A percentile compares a stretch with the other conserved stretches of the same genome.
These are phyloP conservation scores for Edaphochlamys debaryana DNA, from an alignment of 139 green algal species.

Conservation along the genomic window DNA sequence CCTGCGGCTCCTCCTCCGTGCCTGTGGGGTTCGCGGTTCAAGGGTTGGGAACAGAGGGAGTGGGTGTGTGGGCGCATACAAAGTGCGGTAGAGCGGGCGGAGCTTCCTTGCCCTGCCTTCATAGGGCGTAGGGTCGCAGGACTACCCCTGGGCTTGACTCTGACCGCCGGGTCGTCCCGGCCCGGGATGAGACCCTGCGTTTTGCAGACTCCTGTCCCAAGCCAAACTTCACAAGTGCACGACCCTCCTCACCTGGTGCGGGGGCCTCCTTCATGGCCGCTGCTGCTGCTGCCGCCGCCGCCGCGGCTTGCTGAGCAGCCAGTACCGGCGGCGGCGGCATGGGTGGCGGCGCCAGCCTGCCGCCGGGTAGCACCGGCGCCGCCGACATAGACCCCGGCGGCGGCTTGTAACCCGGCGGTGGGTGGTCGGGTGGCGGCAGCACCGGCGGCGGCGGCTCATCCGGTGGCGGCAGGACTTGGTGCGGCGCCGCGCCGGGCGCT, in stretches of 20 bases:
- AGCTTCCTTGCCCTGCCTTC: too few species aligned
- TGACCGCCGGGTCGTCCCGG: too few species aligned
- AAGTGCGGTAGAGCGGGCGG: too few species aligned
- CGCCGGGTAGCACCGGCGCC: background rate
- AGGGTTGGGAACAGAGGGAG: too few species aligned
- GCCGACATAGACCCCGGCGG: conserved; percentile 43
- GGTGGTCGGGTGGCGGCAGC: conserved; percentile 46
- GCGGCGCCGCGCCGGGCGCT: conserved; percentile 1
- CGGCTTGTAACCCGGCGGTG: conserved; percentile 40
- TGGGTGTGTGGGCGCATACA: too few species aligned
- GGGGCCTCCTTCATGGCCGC: conserved; percentile 15
- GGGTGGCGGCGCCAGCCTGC: conserved; percentile 19
- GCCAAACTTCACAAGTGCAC: too few species aligned
- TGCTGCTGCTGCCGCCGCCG: background rate
- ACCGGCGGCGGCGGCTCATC: conserved; percentile 50
- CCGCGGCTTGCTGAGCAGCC: conserved; percentile 10
- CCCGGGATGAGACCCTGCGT: too few species aligned
- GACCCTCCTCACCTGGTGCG: too few species aligned
- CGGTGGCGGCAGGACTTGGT: conserved; percentile 10
- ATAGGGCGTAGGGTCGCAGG: too few species aligned
- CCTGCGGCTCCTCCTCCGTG: conserved; percentile 17
- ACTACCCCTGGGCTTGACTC: too few species aligned
- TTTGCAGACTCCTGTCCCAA: too few species aligned
- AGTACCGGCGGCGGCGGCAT: conserved; percentile 15
- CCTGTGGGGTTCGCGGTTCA: too few species aligned